Conservation (phyloP, 495 filamentous ascomycete species). For the Hypoxylon fuscum region DNA sequence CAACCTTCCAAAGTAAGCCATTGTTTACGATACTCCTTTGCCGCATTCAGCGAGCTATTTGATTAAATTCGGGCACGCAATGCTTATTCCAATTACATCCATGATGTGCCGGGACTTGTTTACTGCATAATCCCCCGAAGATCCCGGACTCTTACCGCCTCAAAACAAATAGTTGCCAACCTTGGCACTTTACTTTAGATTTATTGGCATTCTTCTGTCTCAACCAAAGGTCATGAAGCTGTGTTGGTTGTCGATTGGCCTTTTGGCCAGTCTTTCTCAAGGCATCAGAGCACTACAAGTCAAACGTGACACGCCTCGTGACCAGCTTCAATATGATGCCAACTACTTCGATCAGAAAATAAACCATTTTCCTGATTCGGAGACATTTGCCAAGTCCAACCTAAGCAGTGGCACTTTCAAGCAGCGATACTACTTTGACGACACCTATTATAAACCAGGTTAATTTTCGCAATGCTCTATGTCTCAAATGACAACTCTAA, state of each 20-base stretch:
- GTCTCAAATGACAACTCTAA: constrained; percentile 14
- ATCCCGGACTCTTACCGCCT: constrained; percentile 14
- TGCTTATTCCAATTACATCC: constrained; percentile 25
- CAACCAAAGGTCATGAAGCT: constrained; percentile 16
- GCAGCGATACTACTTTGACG: constrained; percentile 58
- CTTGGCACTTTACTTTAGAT: constrained; percentile 1
- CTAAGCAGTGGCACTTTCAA: constrained; percentile 53
- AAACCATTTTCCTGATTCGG: constrained; percentile 53
- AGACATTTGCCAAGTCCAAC: constrained; percentile 42
- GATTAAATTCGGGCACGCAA: constrained; percentile 12
- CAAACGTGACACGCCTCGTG: constrained; percentile 24
- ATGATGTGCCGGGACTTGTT: constrained; percentile 1
- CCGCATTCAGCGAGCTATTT: constrained; percentile 3
- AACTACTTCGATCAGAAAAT: constrained; percentile 46
- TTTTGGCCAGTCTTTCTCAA: constrained; percentile 19
- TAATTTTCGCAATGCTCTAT: neutral
- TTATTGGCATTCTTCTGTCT: constrained; percentile 3
- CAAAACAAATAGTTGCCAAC: neutral
- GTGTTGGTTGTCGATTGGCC: constrained; percentile 20
- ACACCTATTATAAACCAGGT: constrained; percentile 56
- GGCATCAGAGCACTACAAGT: constrained; percentile 19
- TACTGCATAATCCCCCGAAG: constrained; percentile 9
- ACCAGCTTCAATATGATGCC: constrained; percentile 32
- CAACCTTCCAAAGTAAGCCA: constrained; percentile 20
- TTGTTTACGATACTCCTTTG: constrained; percentile 17